These are phyloP conservation scores for Cymbidium sinense DNA, from an alignment of 106 monocot species.

Conservation along the genomic window DNA sequence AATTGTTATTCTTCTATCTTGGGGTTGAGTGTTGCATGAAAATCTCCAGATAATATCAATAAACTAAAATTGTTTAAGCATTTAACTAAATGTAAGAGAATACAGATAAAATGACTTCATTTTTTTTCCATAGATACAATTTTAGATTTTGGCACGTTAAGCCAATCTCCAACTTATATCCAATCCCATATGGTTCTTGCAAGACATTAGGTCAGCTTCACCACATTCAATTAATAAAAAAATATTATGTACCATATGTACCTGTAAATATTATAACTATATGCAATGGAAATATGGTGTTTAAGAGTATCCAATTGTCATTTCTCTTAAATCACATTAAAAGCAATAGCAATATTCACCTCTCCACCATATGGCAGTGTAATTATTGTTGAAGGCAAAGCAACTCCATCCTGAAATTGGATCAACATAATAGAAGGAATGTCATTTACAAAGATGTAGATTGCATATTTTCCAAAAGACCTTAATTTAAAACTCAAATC, in stretches of 20 bases:
- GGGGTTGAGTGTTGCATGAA: background rate
- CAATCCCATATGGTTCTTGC: background rate
- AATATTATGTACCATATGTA: background rate
- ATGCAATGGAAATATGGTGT: background rate
- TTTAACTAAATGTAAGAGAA: background rate
- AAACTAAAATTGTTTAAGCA: background rate
- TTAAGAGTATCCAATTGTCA: background rate
- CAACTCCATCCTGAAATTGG: constrained; percentile 81
- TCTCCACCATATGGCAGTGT: constrained; percentile 96
- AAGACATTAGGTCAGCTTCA: background rate
- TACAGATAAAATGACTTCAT: background rate
- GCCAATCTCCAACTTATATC: background rate
- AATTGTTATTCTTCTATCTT: too few relatives aligned
- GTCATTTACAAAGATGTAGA: background rate
- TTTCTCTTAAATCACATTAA: constrained; percentile 1
- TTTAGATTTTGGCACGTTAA: background rate
- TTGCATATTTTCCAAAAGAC: background rate
- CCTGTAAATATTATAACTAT: background rate
- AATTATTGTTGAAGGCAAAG: constrained; percentile 78
- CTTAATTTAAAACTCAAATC: background rate
- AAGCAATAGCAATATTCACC: constrained; percentile 34
- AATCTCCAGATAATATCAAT: background rate
- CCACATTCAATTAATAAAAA: background rate
- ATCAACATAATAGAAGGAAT: background rate
- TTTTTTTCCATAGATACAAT: background rate